Percentiles rank a stretch among this genome's conserved stretches.
These are phyloP conservation scores for Botrytis aclada DNA, from an alignment of 2,329 filamentous ascomycete genomes.

Conservation along the genomic window DNA sequence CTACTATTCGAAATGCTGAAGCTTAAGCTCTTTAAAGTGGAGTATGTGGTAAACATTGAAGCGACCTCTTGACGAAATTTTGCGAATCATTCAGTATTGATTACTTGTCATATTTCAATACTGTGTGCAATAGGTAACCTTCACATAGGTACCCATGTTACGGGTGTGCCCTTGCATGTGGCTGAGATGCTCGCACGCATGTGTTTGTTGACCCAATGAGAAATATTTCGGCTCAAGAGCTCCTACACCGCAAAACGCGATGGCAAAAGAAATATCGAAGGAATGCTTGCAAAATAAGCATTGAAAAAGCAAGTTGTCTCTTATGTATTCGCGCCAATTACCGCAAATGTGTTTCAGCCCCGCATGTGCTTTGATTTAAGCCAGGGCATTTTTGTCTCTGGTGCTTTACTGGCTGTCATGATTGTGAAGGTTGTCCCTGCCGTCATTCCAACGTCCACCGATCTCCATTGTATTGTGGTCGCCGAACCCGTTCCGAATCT, in stretches of 20 bases:
- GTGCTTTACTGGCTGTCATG: not conserved
- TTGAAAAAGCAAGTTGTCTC: constrained; percentile 1
- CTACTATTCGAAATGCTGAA: not conserved
- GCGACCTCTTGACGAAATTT: not conserved
- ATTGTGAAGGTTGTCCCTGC: not conserved
- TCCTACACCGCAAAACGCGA: constrained; percentile 5
- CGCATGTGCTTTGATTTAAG: not conserved
- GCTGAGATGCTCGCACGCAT: not conserved
- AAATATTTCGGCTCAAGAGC: not conserved
- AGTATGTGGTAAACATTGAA: not conserved
- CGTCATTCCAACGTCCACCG: not conserved
- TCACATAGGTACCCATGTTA: not conserved
- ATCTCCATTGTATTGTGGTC: not conserved
- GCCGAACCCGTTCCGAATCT: not conserved
- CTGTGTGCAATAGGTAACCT: not conserved
- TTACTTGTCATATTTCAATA: constrained; percentile 4
- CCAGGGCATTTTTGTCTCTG: not conserved
- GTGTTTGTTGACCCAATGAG: not conserved
- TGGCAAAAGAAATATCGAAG: constrained; percentile 12
- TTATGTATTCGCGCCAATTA: constrained; percentile 3
- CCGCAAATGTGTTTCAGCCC: constrained; percentile 6
- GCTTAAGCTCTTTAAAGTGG: not conserved
- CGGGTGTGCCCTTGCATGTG: constrained; percentile 10
- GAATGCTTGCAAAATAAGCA: not conserved
- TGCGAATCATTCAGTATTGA: not conserved